phyloP scores from a whole-genome alignment of 257 asterid genomes.

The Plectranthus barbatus region DNA sequence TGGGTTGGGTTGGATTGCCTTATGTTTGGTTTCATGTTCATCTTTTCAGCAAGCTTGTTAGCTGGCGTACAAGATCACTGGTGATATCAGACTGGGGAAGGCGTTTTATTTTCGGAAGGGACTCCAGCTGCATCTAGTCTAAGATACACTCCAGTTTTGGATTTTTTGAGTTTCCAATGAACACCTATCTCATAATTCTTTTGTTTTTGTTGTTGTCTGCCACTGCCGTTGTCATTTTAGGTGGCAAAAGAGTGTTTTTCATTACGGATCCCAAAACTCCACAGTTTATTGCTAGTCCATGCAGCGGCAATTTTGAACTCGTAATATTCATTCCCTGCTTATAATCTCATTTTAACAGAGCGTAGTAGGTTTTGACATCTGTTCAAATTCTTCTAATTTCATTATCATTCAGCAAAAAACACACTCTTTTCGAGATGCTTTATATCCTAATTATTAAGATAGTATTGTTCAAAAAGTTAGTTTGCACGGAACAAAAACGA shows the following conservation, averaged over 20 bases:
- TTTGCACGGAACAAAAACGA: background rate
- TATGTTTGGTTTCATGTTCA: background rate
- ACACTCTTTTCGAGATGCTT: background rate
- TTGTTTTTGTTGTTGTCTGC: no score
- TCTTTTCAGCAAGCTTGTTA: background rate
- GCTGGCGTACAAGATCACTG: background rate
- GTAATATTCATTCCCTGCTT: background rate
- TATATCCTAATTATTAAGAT: no score
- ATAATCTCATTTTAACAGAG: background rate
- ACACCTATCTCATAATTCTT: no score
- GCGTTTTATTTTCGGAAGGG: background rate
- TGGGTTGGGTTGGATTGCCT: no score
- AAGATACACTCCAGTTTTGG: background rate
- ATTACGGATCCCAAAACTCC: no score
- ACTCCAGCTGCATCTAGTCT: background rate
- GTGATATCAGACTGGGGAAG: background rate
- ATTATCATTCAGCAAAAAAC: background rate
- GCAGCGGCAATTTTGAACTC: background rate
- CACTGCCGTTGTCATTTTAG: no score
- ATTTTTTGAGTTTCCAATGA: no score
- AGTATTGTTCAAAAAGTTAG: no score
- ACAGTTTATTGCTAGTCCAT: no score
- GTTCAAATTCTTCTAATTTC: no score
- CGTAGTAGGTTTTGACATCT: background rate
- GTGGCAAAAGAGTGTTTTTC: background rate